These are phyloP conservation scores for Zymoseptoria tritici DNA, from an alignment of 2,329 filamentous ascomycete genomes.

Conservation along the genomic window DNA sequence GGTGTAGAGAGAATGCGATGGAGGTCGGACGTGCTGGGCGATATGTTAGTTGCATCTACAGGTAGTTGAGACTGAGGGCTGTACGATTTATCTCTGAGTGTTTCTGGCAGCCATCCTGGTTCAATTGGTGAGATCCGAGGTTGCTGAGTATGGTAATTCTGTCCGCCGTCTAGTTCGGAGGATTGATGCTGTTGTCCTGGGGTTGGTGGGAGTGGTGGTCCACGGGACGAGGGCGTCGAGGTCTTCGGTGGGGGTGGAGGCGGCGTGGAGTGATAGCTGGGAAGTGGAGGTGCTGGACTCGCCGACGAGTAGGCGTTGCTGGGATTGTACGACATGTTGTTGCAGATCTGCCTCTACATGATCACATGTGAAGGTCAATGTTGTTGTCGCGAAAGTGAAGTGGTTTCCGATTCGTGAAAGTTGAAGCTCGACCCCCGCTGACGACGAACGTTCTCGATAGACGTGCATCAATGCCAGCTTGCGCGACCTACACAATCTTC, in stretches of 20 bases:
- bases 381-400: background rate
- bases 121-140: conserved; percentile 25
- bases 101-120: conserved; percentile 69
- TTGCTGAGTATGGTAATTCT: conserved; percentile 10
- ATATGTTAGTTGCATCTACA: conserved; percentile 13
- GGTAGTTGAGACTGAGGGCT: conserved; percentile 25
- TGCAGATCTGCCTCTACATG: background rate
- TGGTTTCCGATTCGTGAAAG: background rate
- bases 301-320: background rate
- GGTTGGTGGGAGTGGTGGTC: conserved; percentile 40
- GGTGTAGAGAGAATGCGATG: conserved; percentile 59
- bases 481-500: background rate
- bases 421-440: background rate
- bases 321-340: conserved; percentile 15
- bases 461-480: background rate
- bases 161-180: conserved; percentile 22
- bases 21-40: conserved; percentile 66
- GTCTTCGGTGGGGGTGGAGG: conserved; percentile 44
- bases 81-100: conserved; percentile 75
- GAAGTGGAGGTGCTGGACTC: conserved; percentile 6
- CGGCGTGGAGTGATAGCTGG: conserved; percentile 36
- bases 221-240: conserved; percentile 36
- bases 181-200: conserved; percentile 27
- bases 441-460: background rate
- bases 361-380: background rate